Evolutionary conservation across 495 filamentous ascomycete genomes (phyloP).

Genomic region (Penicillium mononematosum): DNA sequence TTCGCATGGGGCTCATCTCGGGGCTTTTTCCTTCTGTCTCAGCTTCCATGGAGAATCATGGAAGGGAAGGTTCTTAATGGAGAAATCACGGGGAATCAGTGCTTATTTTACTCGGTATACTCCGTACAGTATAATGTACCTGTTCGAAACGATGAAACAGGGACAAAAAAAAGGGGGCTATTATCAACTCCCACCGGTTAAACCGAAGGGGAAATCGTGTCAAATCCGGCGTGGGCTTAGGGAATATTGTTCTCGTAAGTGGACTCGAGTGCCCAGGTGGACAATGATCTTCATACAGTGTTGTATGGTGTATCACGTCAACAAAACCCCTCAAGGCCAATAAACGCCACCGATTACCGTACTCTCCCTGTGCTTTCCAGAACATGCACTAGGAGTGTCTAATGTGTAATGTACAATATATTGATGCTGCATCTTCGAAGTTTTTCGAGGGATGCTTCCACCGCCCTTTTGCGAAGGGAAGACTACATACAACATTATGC

Average conservation of each 20-base stretch:
- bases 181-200: constrained; percentile 1
- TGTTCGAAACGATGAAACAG: not conserved
- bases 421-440: not conserved
- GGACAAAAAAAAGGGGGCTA: constrained; percentile 11
- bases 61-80: not conserved
- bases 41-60: not conserved
- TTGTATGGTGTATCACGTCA: constrained; percentile 9
- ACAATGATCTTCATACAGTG: constrained; percentile 11
- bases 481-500: not conserved
- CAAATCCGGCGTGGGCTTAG: constrained; percentile 16
- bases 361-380: not conserved
- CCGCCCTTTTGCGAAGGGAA: constrained; percentile 16
- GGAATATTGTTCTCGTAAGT: not conserved
- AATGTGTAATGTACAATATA: not conserved
- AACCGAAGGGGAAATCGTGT: constrained; percentile 13
- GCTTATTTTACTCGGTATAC: not conserved
- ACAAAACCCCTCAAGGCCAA: constrained; percentile 13
- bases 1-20: constrained; percentile 25
- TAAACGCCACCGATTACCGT: constrained; percentile 11
- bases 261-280: constrained; percentile 1
- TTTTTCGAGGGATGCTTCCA: constrained; percentile 10
- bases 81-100: constrained; percentile 2
- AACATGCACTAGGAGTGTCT: not conserved
- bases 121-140: not conserved
- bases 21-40: constrained; percentile 26